A percentile compares a stretch with the other conserved stretches of the same genome.
Conservation (phyloP, 306 rosid species). For the Casuarina cunninghamiana region DNA sequence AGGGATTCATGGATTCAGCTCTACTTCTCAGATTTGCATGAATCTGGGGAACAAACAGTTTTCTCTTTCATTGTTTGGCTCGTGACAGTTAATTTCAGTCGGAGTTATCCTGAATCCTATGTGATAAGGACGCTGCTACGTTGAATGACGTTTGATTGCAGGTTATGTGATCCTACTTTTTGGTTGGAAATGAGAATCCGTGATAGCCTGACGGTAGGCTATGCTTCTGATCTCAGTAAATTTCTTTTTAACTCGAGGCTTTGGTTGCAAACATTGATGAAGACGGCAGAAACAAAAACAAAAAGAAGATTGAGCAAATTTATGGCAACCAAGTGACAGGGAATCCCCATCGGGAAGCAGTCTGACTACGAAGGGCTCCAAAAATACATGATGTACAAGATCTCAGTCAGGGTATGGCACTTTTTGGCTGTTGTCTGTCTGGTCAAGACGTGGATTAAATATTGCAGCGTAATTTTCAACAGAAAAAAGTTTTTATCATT, state of each 20-base stretch:
- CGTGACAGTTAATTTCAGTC: no score
- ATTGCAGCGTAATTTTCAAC: not conserved
- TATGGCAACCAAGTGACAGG: slow-evolving; percentile 37
- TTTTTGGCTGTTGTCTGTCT: not conserved
- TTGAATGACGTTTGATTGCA: no score
- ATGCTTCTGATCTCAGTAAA: no score
- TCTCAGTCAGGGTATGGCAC: slow-evolving; percentile 37
- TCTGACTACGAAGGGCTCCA: slow-evolving; percentile 30
- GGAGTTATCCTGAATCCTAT: no score
- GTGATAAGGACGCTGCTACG: no score
- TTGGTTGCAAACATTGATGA: slow-evolving; percentile 1
- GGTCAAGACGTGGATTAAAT: not conserved
- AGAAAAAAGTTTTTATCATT: not conserved
- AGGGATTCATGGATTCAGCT: no score
- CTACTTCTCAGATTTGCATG: no score
- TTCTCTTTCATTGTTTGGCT: no score
- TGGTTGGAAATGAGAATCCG: no score
- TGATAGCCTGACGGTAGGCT: no score
- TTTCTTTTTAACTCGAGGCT: not conserved
- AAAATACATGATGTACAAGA: slow-evolving; percentile 40
- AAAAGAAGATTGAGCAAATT: slow-evolving; percentile 19
- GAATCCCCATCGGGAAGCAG: slow-evolving; percentile 54
- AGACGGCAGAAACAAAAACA: not conserved
- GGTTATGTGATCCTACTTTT: no score
- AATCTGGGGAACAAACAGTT: no score